These are phyloP conservation scores for Dionaea muscipula DNA, from an alignment of 179 eudicot species.

Conservation along the genomic window DNA sequence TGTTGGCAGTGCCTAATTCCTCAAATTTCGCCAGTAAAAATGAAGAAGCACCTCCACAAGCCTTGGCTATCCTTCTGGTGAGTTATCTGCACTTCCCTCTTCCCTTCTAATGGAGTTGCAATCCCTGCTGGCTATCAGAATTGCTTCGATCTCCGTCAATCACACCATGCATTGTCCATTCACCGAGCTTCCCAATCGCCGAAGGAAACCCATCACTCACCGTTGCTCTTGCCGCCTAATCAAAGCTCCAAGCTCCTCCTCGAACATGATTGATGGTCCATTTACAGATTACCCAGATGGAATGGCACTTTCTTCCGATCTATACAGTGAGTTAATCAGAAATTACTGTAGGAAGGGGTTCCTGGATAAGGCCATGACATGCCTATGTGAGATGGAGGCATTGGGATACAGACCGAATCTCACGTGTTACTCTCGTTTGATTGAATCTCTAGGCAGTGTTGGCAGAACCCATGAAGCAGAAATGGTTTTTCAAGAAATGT, in stretches of 20 bases:
- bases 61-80: too few species aligned
- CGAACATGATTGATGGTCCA: constrained; percentile 4
- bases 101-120: constrained; percentile 14
- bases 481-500: constrained; percentile 61
- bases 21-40: too few species aligned
- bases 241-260: constrained; percentile 4
- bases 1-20: too few species aligned
- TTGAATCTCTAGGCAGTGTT: constrained; percentile 43
- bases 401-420: constrained; percentile 38
- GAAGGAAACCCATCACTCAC: not conserved
- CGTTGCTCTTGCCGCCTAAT: constrained; percentile 8
- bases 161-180: constrained; percentile 14
- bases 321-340: constrained; percentile 35
- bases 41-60: too few species aligned
- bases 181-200: constrained; percentile 5
- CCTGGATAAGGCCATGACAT: constrained; percentile 46
- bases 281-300: constrained; percentile 18
- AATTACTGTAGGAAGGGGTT: constrained; percentile 46
- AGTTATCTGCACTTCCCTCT: too few species aligned
- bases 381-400: constrained; percentile 64
- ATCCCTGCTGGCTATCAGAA: constrained; percentile 4
- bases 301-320: constrained; percentile 42
- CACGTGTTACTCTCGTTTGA: constrained; percentile 28
- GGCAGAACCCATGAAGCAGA: constrained; percentile 83
- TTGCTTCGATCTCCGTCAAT: constrained; percentile 13